Percentiles rank a stretch among this genome's conserved stretches.
Evolutionary conservation across 768 basidiomycete genomes (phyloP).

Genomic region (Hysterangium stoloniferum): DNA sequence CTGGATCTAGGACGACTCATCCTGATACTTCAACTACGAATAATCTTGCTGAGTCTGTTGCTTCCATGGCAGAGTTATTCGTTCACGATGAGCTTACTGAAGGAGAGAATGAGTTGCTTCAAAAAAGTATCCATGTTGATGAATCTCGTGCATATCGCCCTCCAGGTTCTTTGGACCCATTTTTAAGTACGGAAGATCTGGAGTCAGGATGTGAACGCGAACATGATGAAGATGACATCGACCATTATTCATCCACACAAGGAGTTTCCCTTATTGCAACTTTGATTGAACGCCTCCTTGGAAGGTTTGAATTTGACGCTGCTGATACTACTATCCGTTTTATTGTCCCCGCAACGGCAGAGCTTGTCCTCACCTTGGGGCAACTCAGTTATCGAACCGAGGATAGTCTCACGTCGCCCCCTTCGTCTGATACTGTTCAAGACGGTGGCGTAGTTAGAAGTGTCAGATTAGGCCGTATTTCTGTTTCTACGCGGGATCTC

Average conservation of each 20-base stretch:
- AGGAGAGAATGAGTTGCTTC: conserved; percentile 62
- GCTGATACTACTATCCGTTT: conserved; percentile 60
- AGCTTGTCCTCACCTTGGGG: conserved; percentile 50
- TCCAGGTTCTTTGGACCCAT: conserved; percentile 64
- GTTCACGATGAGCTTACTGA: conserved; percentile 73
- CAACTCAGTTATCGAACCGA: conserved; percentile 54
- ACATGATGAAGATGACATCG: conserved; percentile 18
- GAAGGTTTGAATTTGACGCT: conserved; percentile 73
- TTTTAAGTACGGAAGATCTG: conserved; percentile 32
- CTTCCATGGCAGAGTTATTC: conserved; percentile 79
- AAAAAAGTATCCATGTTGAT: conserved; percentile 56
- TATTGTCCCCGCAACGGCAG: conserved; percentile 54
- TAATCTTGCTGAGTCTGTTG: conserved; percentile 71
- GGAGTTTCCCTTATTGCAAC: conserved; percentile 78
- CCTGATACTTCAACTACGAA: not conserved
- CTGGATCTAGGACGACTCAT: conserved; percentile 19
- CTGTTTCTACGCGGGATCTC: conserved; percentile 44
- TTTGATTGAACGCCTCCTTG: conserved; percentile 70
- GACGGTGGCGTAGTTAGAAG: conserved; percentile 34
- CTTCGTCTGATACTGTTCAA: not conserved
- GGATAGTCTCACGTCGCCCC: not conserved
- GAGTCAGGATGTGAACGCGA: not conserved
- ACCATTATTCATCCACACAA: conserved; percentile 45
- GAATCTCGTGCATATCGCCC: conserved; percentile 34
- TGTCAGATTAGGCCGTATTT: conserved; percentile 49